Evolutionary conservation across 75 land plant species (phyloP).

Genomic region (Pinus tabuliformis): DNA sequence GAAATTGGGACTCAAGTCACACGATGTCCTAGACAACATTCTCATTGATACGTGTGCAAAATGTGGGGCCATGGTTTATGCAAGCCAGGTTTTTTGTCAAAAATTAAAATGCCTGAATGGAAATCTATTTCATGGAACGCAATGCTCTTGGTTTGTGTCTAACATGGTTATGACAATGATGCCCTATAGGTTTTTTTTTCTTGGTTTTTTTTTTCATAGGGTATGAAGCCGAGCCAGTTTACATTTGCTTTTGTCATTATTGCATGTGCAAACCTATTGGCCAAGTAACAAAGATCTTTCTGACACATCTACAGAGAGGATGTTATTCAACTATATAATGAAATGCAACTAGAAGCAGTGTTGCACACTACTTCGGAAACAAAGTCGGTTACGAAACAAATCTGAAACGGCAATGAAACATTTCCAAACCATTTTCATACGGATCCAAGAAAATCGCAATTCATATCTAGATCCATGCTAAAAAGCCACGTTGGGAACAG

Average conservation of each 20-base stretch:
- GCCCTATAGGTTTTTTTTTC: constrained; percentile 31
- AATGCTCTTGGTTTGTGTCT: constrained; percentile 51
- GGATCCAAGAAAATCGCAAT: no score
- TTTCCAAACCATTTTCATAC: no score
- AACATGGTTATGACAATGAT: constrained; percentile 28
- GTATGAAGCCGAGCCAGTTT: constrained; percentile 40
- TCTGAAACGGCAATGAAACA: no score
- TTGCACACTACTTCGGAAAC: no score
- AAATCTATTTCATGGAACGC: constrained; percentile 59
- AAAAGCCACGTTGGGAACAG: no score
- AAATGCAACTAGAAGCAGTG: constrained; percentile 17
- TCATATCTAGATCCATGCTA: no score
- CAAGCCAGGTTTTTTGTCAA: constrained; percentile 28
- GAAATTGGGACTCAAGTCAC: constrained; percentile 35
- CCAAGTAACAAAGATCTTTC: constrained; percentile 19
- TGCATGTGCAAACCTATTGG: constrained; percentile 43
- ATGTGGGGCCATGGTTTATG: constrained; percentile 26
- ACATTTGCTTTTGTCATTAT: constrained; percentile 49
- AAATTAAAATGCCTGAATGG: constrained; percentile 8
- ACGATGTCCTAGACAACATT: constrained; percentile 35
- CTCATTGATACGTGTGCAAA: constrained; percentile 59
- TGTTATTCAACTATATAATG: constrained; percentile 42
- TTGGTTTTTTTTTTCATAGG: no score
- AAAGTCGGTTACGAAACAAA: no score
- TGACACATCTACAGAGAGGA: constrained; percentile 17